Conservation (phyloP, 768 basidiomycete genomes). For the Hebeloma cylindrosporum region DNA sequence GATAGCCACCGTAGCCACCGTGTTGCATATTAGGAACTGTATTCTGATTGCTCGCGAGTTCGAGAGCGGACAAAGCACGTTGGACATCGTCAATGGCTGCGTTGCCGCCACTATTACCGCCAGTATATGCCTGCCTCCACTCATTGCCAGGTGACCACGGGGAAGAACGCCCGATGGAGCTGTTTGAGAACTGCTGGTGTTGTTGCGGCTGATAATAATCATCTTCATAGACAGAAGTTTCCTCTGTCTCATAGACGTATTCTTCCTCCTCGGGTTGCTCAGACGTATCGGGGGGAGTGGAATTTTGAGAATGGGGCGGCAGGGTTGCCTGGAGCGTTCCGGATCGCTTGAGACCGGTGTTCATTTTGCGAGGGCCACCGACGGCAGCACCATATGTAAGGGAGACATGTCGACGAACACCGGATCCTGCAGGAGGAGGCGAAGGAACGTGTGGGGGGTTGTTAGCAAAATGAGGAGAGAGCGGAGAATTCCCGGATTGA, state of each 20-base stretch:
- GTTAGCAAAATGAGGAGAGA: constrained; percentile 60
- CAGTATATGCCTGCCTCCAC: constrained; percentile 49
- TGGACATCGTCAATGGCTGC: constrained; percentile 71
- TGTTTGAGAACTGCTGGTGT: constrained; percentile 49
- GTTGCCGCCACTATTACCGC: constrained; percentile 27
- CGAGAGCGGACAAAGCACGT: constrained; percentile 68
- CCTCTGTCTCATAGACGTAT: constrained; percentile 49
- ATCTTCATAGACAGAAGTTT: constrained; percentile 55
- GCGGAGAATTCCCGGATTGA: constrained; percentile 48
- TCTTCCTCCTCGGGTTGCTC: constrained; percentile 47
- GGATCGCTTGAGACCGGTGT: constrained; percentile 64
- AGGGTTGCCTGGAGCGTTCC: constrained; percentile 69
- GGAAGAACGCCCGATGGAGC: constrained; percentile 60
- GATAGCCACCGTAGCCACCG: constrained; percentile 31
- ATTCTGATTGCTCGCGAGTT: constrained; percentile 46
- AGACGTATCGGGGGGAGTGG: constrained; percentile 39
- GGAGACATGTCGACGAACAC: constrained; percentile 78
- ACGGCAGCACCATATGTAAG: constrained; percentile 68
- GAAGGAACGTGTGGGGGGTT: constrained; percentile 53
- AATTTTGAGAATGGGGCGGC: constrained; percentile 37
- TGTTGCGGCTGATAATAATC: constrained; percentile 49
- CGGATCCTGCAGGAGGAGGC: constrained; percentile 67
- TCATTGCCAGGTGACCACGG: constrained; percentile 66
- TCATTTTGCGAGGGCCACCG: constrained; percentile 49
- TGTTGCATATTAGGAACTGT: constrained; percentile 10